These are phyloP conservation scores for Malus sieversii DNA, from an alignment of 306 rosid species.

Conservation along the genomic window DNA sequence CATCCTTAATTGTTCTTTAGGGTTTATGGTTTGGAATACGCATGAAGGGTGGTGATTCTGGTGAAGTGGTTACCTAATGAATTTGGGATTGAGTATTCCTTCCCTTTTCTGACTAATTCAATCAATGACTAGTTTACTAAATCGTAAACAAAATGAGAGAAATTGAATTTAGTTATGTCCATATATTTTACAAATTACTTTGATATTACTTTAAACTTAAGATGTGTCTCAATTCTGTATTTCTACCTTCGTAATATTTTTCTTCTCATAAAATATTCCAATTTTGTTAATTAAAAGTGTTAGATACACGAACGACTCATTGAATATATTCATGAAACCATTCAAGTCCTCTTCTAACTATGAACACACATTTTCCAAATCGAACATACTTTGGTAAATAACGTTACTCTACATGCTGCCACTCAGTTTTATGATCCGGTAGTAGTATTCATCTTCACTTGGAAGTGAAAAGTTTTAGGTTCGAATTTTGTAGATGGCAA, in stretches of 20 bases:
- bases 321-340: no score
- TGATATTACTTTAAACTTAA: no score
- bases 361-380: not conserved
- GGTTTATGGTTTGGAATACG: not conserved
- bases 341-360: no score
- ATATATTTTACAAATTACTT: no score
- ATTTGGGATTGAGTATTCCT: not conserved
- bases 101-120: not conserved
- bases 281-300: not conserved
- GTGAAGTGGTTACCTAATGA: not conserved
- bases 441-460: no score
- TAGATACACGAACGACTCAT: no score
- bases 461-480: no score
- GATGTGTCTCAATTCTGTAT: not conserved
- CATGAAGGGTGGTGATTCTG: not conserved
- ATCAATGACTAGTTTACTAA: not conserved
- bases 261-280: not conserved
- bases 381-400: not conserved
- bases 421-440: no score
- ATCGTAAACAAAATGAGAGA: no score
- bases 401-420: not conserved
- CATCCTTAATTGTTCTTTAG: not conserved
- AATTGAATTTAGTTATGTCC: no score
- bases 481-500: rapidly evolving
- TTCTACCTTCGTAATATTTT: no score